Percentiles rank a stretch among this genome's conserved stretches.
These are phyloP conservation scores for Graphilbum fragrans DNA, from an alignment of 2,329 filamentous ascomycete species.

Conservation along the genomic window DNA sequence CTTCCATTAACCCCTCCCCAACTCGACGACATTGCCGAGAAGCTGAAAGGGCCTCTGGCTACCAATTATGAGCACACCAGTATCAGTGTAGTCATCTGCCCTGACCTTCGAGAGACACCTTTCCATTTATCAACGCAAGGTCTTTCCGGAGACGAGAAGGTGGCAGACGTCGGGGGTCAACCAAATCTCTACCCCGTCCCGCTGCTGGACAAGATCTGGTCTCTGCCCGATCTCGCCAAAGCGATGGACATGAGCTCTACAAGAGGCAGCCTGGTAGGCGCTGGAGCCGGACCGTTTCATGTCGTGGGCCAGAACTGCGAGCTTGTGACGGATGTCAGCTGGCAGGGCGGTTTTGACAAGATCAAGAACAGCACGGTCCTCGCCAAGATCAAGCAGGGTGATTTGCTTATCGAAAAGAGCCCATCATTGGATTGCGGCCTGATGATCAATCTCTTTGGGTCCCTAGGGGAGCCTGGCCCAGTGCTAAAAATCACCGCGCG, in stretches of 20 bases:
- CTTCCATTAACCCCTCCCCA: no score
- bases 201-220: conserved; percentile 20
- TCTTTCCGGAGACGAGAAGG: conserved; percentile 23
- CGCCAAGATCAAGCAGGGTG: conserved; percentile 13
- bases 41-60: background rate
- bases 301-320: conserved; percentile 28
- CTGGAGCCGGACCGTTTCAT: conserved; percentile 29
- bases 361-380: conserved; percentile 14
- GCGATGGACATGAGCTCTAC: conserved; percentile 22
- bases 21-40: background rate
- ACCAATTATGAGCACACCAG: background rate
- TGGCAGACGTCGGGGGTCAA: conserved; percentile 32
- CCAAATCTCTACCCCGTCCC: conserved; percentile 25
- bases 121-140: conserved; percentile 26
- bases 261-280: conserved; percentile 24
- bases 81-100: conserved; percentile 9
- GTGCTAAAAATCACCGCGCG: conserved; percentile 23
- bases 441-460: conserved; percentile 31
- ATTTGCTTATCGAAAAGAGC: conserved; percentile 13
- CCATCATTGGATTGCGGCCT: conserved; percentile 20
- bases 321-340: conserved; percentile 25
- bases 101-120: conserved; percentile 23
- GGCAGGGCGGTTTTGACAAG: conserved; percentile 9
- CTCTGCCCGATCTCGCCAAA: conserved; percentile 17
- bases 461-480: conserved; percentile 18